Conservation (phyloP, 768 basidiomycete species). For the Hemileccinum rubropunctum region DNA sequence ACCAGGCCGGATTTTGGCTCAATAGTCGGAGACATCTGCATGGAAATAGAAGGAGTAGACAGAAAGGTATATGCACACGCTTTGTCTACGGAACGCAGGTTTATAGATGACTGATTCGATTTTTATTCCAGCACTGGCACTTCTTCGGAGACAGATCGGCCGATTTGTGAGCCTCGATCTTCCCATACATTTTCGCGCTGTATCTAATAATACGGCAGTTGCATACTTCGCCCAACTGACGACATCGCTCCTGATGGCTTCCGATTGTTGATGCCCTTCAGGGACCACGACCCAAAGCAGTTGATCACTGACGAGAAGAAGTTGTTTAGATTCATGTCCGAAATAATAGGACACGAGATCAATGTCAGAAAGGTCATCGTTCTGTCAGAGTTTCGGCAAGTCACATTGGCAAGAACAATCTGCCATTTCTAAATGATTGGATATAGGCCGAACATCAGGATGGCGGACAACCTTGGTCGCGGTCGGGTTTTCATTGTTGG, state of each 20-base stretch:
- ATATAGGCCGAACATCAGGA: constrained; percentile 46
- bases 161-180: constrained; percentile 1
- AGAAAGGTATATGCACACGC: constrained; percentile 17
- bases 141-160: constrained; percentile 7
- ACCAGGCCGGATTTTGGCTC: constrained; percentile 26
- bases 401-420: constrained; percentile 5
- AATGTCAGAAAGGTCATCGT: constrained; percentile 28
- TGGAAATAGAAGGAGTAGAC: constrained; percentile 29
- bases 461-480: constrained; percentile 40
- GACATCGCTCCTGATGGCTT: constrained; percentile 22
- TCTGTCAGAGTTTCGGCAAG: constrained; percentile 29
- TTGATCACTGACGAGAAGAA: constrained; percentile 21
- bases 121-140: constrained; percentile 22
- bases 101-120: too few species aligned
- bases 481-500: constrained; percentile 50
- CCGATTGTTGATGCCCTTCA: constrained; percentile 8
- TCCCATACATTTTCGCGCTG: too few species aligned
- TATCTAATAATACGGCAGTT: constrained; percentile 1
- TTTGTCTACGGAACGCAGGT: too few species aligned
- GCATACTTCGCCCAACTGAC: constrained; percentile 14
- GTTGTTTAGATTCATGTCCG: constrained; percentile 30
- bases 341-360: constrained; percentile 29
- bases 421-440: neutral
- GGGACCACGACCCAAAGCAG: constrained; percentile 11
- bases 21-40: constrained; percentile 37